Conservation (phyloP, 345 rosid genomes). For the Citrus hindsii region DNA sequence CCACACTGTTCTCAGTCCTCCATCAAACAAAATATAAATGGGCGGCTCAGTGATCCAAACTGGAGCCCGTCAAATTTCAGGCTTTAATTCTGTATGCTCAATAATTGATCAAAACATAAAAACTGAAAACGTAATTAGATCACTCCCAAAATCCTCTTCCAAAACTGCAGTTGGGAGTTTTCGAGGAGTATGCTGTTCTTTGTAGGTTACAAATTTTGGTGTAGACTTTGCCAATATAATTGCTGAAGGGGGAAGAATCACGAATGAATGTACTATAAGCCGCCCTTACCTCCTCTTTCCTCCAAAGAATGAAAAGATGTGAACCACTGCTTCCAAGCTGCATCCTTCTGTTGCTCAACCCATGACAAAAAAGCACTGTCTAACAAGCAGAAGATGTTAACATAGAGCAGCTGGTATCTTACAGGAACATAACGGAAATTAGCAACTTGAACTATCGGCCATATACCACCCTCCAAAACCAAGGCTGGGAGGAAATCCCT, state of each 20-base stretch:
- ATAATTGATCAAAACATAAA: background rate
- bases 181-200: background rate
- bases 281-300: conserved; percentile 48
- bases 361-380: conserved; percentile 88
- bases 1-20: background rate
- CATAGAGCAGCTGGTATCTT: conserved; percentile 84
- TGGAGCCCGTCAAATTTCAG: background rate
- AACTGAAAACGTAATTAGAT: conserved; percentile 8
- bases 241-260: background rate
- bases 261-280: conserved; percentile 28
- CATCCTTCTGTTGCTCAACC: conserved; percentile 92
- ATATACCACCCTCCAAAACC: conserved; percentile 74
- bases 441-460: conserved; percentile 84
- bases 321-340: conserved; percentile 94
- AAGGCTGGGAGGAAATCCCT: conserved; percentile 95
- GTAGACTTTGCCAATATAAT: background rate
- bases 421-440: conserved; percentile 86
- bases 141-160: conserved; percentile 9
- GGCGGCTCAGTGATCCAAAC: no score
- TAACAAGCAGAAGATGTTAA: conserved; percentile 79
- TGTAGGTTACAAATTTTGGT: conserved; percentile 8
- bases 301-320: conserved; percentile 44
- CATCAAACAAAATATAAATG: background rate
- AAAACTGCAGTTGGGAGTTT: conserved; percentile 11
- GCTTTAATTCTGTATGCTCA: background rate